A percentile compares a stretch with the other conserved stretches of the same genome.
Conservation (phyloP, 2,329 filamentous ascomycete species). For the Huntiella abstrusa region DNA sequence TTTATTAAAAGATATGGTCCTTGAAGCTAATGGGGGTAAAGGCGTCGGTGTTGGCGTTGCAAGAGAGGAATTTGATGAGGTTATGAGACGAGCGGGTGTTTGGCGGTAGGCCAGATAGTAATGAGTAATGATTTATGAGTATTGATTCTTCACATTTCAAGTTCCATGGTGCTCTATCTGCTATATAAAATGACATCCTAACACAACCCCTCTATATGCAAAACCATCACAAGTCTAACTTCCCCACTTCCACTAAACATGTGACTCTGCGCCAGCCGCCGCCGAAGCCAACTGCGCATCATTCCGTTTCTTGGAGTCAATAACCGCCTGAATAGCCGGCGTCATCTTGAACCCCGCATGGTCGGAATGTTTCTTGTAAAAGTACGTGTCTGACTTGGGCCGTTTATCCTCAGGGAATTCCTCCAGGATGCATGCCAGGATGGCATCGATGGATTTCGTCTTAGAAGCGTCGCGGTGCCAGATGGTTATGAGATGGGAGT, state of each 20-base stretch:
- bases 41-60: slow-evolving; percentile 53
- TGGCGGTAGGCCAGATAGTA: slow-evolving; percentile 35
- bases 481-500: slow-evolving; percentile 69
- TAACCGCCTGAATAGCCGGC: slow-evolving; percentile 36
- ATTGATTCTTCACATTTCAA: too few relatives aligned
- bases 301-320: slow-evolving; percentile 34
- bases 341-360: slow-evolving; percentile 63
- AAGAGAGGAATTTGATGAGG: slow-evolving; percentile 64
- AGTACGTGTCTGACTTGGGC: slow-evolving; percentile 53
- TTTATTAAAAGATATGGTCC: slow-evolving; percentile 77
- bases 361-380: slow-evolving; percentile 80
- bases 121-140: not conserved
- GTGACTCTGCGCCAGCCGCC: too few relatives aligned
- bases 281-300: slow-evolving; percentile 13
- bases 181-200: too few relatives aligned
- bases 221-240: too few relatives aligned
- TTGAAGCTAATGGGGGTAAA: slow-evolving; percentile 74
- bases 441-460: slow-evolving; percentile 54
- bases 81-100: slow-evolving; percentile 70
- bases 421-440: slow-evolving; percentile 54
- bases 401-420: slow-evolving; percentile 54
- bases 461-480: slow-evolving; percentile 85
- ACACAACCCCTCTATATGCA: too few relatives aligned
- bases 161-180: too few relatives aligned
- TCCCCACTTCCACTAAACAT: too few relatives aligned